These are phyloP conservation scores for Platanthera guangdongensis DNA, from an alignment of 106 monocot genomes.

Conservation along the genomic window DNA sequence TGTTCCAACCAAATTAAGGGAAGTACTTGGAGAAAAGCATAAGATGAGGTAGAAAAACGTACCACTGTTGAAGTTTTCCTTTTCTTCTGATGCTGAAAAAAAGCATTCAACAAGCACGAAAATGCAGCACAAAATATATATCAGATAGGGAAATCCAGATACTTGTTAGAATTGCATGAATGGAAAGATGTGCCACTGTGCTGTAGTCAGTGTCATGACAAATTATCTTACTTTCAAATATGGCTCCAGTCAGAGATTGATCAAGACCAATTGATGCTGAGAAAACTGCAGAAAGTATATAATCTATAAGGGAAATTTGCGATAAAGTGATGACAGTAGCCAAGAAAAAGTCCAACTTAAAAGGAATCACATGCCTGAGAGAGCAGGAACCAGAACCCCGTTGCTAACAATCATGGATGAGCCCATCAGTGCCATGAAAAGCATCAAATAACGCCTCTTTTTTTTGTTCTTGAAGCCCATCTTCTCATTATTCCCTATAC, in stretches of 20 bases:
- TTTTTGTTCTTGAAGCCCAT: conserved; percentile 8
- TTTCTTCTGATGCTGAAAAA: too few species aligned
- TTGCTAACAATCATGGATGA: conserved; percentile 17
- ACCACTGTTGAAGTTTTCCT: too few species aligned
- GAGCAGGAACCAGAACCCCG: conserved; percentile 23
- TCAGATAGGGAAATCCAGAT: too few species aligned
- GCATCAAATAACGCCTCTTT: conserved; percentile 10
- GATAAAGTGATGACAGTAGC: too few species aligned
- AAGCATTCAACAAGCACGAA: too few species aligned
- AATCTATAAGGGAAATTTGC: neutral
- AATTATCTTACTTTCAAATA: conserved; percentile 7
- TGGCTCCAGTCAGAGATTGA: neutral
- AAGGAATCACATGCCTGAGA: conserved; percentile 15
- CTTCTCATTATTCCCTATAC: neutral
- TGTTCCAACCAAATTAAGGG: too few species aligned
- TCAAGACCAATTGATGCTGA: conserved; percentile 9
- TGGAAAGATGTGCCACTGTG: too few species aligned
- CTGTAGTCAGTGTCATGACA: too few species aligned
- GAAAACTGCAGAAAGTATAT: conserved; percentile 1
- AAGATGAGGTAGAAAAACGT: too few species aligned
- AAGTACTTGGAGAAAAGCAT: too few species aligned
- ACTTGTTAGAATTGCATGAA: too few species aligned
- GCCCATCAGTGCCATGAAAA: conserved; percentile 21
- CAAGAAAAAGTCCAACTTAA: neutral
- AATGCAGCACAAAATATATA: too few species aligned